A percentile compares a stretch with the other conserved stretches of the same genome.
phyloP scores from a whole-genome alignment of 1,284 basidiomycete genomes.

The Ustilago tritici region DNA sequence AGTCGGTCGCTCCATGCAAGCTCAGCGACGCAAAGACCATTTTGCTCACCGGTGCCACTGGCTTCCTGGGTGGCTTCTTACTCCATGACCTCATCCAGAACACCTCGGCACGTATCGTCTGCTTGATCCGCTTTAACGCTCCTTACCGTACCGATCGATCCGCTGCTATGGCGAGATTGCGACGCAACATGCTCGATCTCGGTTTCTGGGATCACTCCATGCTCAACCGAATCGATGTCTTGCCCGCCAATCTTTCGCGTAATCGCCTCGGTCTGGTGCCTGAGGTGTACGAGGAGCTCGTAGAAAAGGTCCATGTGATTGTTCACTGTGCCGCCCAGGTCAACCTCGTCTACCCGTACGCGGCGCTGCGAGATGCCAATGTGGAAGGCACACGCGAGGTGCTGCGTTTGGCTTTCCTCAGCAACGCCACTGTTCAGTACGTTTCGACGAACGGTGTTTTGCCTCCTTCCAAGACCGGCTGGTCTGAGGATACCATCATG shows the following conservation, averaged over 20 bases:
- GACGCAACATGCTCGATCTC: constrained; percentile 68
- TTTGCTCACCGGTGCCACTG: constrained; percentile 69
- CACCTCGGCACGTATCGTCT: constrained; percentile 67
- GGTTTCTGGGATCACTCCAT: constrained; percentile 67
- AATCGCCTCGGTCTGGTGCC: constrained; percentile 61
- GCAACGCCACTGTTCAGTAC: constrained; percentile 68
- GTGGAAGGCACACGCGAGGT: constrained; percentile 69
- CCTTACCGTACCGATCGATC: constrained; percentile 61
- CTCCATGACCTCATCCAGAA: constrained; percentile 63
- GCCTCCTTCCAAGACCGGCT: constrained; percentile 62
- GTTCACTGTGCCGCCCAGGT: constrained; percentile 69
- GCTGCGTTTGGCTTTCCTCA: constrained; percentile 67
- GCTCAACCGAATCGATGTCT: constrained; percentile 65
- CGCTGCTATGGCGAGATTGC: constrained; percentile 65
- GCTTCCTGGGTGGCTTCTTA: constrained; percentile 68
- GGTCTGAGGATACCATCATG: constrained; percentile 61
- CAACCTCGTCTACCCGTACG: constrained; percentile 70
- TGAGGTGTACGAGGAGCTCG: constrained; percentile 59
- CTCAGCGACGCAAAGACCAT: constrained; percentile 61
- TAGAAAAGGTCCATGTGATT: constrained; percentile 60
- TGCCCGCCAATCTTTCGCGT: constrained; percentile 66
- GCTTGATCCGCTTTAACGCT: constrained; percentile 67
- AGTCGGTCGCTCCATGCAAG: constrained; percentile 26
- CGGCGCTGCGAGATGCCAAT: constrained; percentile 67
- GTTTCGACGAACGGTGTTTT: constrained; percentile 70